Percentiles rank a stretch among this genome's conserved stretches.
Conservation (phyloP, 805 yeast genomes). For the Schwanniomyces pseudopolymorphus region DNA sequence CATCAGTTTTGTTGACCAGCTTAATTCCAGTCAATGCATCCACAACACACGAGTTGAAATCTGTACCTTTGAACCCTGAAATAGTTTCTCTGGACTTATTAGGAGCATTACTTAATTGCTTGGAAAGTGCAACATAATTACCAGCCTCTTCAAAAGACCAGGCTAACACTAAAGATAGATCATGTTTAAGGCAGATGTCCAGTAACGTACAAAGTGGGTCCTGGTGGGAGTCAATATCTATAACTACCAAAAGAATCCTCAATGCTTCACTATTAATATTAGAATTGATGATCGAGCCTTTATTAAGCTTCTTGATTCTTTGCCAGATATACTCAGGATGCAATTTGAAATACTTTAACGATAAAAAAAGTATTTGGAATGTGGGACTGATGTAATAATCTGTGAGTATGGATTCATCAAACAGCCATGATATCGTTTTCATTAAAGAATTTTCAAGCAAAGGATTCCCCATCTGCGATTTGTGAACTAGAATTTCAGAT, state of each 20-base stretch:
- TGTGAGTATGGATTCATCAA: slow-evolving; percentile 48
- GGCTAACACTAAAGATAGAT: slow-evolving; percentile 48
- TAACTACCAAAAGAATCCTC: slow-evolving; percentile 59
- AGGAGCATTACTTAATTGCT: slow-evolving; percentile 37
- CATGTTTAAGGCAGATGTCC: slow-evolving; percentile 50
- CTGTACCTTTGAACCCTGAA: slow-evolving; percentile 43
- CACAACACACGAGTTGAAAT: slow-evolving; percentile 44
- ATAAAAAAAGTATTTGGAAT: slow-evolving; percentile 59
- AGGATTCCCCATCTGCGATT: slow-evolving; percentile 74
- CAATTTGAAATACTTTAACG: slow-evolving; percentile 70
- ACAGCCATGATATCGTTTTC: slow-evolving; percentile 54
- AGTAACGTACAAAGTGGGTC: slow-evolving; percentile 48
- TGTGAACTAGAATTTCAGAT: slow-evolving; percentile 49
- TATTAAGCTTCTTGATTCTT: slow-evolving; percentile 44
- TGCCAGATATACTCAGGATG: slow-evolving; percentile 73
- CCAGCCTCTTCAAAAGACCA: slow-evolving; percentile 54
- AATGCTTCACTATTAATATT: slow-evolving; percentile 41
- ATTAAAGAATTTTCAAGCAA: slow-evolving; percentile 49
- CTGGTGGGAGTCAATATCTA: slow-evolving; percentile 61
- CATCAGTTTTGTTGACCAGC: slow-evolving; percentile 55
- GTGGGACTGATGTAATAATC: slow-evolving; percentile 66
- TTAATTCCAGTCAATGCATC: slow-evolving; percentile 46
- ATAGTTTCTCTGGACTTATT: slow-evolving; percentile 27
- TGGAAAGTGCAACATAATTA: slow-evolving; percentile 39
- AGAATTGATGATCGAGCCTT: slow-evolving; percentile 24